A percentile compares a stretch with the other conserved stretches of the same genome.
phyloP scores from a whole-genome alignment of 805 yeast species.

The Pachysolen tannophilus region DNA sequence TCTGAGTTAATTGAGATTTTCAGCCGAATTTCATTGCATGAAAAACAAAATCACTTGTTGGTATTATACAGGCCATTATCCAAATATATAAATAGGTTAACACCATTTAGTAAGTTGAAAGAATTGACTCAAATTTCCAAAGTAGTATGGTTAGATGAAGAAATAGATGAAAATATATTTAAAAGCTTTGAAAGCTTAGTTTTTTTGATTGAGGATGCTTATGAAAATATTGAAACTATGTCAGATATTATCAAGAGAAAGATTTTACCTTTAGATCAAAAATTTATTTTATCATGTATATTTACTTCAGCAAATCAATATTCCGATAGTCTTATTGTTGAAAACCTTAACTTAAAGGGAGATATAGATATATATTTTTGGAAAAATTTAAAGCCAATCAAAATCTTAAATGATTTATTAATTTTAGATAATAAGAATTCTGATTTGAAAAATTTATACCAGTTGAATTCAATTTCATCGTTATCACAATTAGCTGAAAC shows the following conservation, averaged over 20 bases:
- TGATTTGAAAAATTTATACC: slow-evolving; percentile 33
- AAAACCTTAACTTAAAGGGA: slow-evolving; percentile 18
- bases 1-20: slow-evolving; percentile 6
- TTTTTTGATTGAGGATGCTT: slow-evolving; percentile 9
- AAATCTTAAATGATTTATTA: slow-evolving; percentile 31
- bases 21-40: slow-evolving; percentile 3
- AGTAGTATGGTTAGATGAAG: slow-evolving; percentile 22
- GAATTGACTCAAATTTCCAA: slow-evolving; percentile 16
- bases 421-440: slow-evolving; percentile 30
- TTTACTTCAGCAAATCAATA: slow-evolving; percentile 8
- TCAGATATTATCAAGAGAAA: slow-evolving; percentile 4
- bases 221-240: slow-evolving; percentile 2
- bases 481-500: slow-evolving; percentile 41
- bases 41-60: slow-evolving; percentile 7
- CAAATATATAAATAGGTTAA: slow-evolving; percentile 17
- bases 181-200: slow-evolving; percentile 15
- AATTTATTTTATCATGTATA: slow-evolving; percentile 10
- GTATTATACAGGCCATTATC: slow-evolving; percentile 16
- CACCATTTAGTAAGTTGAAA: slow-evolving; percentile 19
- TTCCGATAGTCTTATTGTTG: slow-evolving; percentile 9
- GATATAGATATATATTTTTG: slow-evolving; percentile 18
- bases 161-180: slow-evolving; percentile 7
- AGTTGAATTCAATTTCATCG: slow-evolving; percentile 35
- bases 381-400: slow-evolving; percentile 12
- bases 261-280: slow-evolving; percentile 7